Base-by-base conservation (phyloP, 106 monocot species). In the Dioscorea alata region DNA sequence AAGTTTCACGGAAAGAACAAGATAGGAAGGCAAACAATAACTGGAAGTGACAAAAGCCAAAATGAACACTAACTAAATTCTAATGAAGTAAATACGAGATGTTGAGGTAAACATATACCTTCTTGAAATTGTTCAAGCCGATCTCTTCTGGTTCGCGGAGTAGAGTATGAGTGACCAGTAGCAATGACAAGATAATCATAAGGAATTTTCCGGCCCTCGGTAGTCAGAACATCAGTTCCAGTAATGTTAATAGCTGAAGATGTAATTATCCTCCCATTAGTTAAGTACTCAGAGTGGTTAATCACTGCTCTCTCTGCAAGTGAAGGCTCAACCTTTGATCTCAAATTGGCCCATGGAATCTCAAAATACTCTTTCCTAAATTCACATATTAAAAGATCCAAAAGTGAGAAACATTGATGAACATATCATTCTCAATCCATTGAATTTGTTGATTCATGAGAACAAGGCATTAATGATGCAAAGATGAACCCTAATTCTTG, bases 261-360 rank as follows among this genome's bases (percentile, higher is more conserved):
- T 24, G 65, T 66, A 17, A 82, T 63, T 21, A 79, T 35, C 19
- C 48, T 66, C 17, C 69, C 85, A 22, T 77, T 58, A 42, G 49
- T 65, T 23, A 87, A 48, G 73, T 83, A 83, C 17, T 79, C 83
- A 4, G 67, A 52, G 66, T 82, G 86, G 32, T 79, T 70, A 53
- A 87, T 71, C 16, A 87, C 14, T 51, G 83, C 15, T 63, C 70
- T 83, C 58, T 74, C 86, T 16, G 86, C 79, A 52, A 87, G 59
- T 10, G 73, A 18, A 16, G 83, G 82, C 15, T 87, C 83, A 42
- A 87, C 82, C 63, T 65, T 87, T 8, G 82, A 73, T 65, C 82
- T 73, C 62, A 80, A 19, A n/a, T 64, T 76, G 12, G 88, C 86
- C 93, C 93, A 93, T 51, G 93, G 80, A 48, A 86, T 82, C 72